phyloP scores from a whole-genome alignment of 768 basidiomycete species.

The Termitomyces sp. region DNA sequence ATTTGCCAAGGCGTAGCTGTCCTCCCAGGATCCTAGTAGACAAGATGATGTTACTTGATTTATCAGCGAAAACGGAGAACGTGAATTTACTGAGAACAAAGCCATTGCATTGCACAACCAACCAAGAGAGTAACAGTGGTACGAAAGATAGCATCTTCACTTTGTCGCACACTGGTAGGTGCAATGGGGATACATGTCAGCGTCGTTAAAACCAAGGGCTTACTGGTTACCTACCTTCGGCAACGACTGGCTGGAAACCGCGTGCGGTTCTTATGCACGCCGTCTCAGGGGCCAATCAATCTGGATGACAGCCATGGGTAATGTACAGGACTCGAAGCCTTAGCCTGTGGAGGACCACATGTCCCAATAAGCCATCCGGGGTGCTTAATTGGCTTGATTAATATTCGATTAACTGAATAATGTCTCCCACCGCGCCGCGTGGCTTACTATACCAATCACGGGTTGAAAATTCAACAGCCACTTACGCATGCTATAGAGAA shows the following conservation, averaged over 20 bases:
- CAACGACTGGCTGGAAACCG: background rate
- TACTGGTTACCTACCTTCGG: background rate
- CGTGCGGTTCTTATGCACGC: background rate
- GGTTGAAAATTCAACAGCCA: background rate
- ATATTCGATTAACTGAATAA: background rate
- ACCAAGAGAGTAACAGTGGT: background rate
- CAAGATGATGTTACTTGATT: background rate
- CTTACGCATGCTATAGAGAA: background rate
- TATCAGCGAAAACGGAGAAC: background rate
- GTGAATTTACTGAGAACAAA: conserved; percentile 5
- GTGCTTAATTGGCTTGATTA: background rate
- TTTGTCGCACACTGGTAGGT: background rate
- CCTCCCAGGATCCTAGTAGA: conserved; percentile 43
- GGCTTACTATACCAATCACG: background rate
- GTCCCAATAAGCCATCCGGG: background rate
- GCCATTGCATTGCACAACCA: conserved; percentile 1
- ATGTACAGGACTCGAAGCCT: background rate
- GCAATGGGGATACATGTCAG: background rate
- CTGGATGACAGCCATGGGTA: background rate
- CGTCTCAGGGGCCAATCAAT: background rate
- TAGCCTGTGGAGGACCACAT: no score
- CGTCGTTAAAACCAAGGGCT: no score
- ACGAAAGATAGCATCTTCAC: background rate
- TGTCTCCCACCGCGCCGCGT: background rate
- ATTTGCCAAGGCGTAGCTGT: conserved; percentile 39